Conservation (phyloP, 2,329 filamentous ascomycete genomes). For the Cordyceps cateniannulata region DNA sequence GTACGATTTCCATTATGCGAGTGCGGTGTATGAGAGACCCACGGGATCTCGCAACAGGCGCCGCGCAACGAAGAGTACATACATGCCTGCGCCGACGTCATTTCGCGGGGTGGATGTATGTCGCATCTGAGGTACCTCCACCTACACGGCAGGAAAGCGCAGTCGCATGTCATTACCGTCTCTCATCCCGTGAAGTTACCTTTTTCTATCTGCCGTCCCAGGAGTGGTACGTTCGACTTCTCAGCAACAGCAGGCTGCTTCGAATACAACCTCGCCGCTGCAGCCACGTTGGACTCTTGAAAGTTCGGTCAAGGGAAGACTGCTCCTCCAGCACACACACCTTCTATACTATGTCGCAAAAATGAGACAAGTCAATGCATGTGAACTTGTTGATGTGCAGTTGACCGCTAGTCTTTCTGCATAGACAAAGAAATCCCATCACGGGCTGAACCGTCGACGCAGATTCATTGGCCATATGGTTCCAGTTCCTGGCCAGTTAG, state of each 20-base stretch:
- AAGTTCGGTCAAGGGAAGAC: not conserved
- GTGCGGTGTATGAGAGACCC: not conserved
- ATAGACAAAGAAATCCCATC: not conserved
- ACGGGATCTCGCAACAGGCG: not conserved
- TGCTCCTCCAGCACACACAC: not conserved
- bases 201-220: not conserved
- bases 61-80: not conserved
- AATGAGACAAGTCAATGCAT: conserved; percentile 3
- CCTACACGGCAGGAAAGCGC: not conserved
- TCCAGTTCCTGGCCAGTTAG: not conserved
- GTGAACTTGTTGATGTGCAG: not conserved
- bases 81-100: not conserved
- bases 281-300: not conserved
- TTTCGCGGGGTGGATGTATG: not conserved
- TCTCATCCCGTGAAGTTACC: not conserved
- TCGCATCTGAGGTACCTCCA: not conserved
- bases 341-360: not conserved
- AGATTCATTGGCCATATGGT: not conserved
- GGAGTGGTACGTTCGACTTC: not conserved
- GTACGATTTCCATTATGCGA: not conserved
- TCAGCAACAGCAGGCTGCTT: not conserved
- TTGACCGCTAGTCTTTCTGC: conserved; percentile 9
- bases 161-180: not conserved
- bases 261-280: not conserved
- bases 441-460: not conserved